These are phyloP conservation scores for Galeopsis tetrahit DNA, from an alignment of 257 asterid genomes.

Conservation along the genomic window DNA sequence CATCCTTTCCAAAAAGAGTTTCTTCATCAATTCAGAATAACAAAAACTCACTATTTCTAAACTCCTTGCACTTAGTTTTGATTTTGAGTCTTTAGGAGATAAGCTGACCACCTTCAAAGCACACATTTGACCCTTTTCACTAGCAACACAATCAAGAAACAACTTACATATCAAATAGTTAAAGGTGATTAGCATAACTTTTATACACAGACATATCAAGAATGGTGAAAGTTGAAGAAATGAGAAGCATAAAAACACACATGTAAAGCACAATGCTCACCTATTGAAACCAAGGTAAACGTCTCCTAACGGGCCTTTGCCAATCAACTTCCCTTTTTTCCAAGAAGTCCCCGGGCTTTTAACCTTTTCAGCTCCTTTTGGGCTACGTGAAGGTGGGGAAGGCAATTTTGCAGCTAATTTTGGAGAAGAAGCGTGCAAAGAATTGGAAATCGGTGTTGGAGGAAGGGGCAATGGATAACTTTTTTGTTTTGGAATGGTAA, in stretches of 20 bases:
- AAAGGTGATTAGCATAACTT: not conserved
- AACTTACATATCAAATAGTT: not conserved
- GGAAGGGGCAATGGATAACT: conserved; percentile 88
- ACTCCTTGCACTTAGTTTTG: conserved; percentile 58
- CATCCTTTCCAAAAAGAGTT: not conserved
- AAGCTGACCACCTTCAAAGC: conserved; percentile 75
- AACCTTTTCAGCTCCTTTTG: conserved; percentile 56
- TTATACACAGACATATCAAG: conserved; percentile 21
- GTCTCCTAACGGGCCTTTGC: conserved; percentile 63
- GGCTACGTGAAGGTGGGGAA: conserved; percentile 53
- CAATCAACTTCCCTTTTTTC: conserved; percentile 79
- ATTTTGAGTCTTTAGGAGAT: conserved; percentile 54
- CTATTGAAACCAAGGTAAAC: conserved; percentile 80
- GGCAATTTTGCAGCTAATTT: conserved; percentile 64
- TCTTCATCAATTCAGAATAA: not conserved
- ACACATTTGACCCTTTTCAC: conserved; percentile 89
- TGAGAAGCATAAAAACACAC: conserved; percentile 35
- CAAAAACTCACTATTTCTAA: conserved; percentile 60
- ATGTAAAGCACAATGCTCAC: conserved; percentile 40
- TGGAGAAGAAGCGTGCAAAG: conserved; percentile 52
- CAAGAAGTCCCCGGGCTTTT: conserved; percentile 62
- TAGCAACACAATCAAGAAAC: conserved; percentile 34
- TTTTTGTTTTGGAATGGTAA: not conserved
- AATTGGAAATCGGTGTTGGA: conserved; percentile 48
- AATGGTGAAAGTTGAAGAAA: conserved; percentile 41